A percentile compares a stretch with the other conserved stretches of the same genome.
Conservation (phyloP, 1,284 basidiomycete genomes). For the Ustilago shanxiensis region DNA sequence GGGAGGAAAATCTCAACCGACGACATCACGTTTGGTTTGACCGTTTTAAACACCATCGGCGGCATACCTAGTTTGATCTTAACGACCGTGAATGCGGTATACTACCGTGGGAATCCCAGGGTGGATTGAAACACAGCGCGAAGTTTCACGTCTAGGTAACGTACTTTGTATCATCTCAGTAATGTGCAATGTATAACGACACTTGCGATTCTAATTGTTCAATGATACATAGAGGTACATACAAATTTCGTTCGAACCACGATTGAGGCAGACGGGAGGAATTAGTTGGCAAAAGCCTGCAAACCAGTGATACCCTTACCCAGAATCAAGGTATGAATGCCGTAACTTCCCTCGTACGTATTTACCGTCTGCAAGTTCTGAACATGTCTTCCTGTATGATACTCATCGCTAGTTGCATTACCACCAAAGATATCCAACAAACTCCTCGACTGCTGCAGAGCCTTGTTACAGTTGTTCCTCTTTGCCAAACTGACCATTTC, state of each 20-base stretch:
- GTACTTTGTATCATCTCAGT: too few species aligned
- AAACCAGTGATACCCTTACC: constrained; percentile 91
- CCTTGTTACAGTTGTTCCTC: constrained; percentile 95
- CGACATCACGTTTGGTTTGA: constrained; percentile 35
- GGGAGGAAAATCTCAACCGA: constrained; percentile 17
- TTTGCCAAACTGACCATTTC: constrained; percentile 92
- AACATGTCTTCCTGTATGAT: constrained; percentile 53
- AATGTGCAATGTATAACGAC: not conserved
- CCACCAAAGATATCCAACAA: constrained; percentile 77
- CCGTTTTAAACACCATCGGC: constrained; percentile 40
- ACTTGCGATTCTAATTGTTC: not conserved
- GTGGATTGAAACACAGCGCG: constrained; percentile 13
- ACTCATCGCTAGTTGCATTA: constrained; percentile 71
- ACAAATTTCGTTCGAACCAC: too few species aligned
- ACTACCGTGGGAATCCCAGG: constrained; percentile 42
- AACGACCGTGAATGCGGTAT: constrained; percentile 27
- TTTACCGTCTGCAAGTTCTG: constrained; percentile 64
- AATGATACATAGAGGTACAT: not conserved
- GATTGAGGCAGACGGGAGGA: not conserved
- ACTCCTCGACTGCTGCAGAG: constrained; percentile 70
- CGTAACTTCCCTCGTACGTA: constrained; percentile 64
- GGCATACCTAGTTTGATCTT: constrained; percentile 36
- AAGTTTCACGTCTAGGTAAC: not conserved
- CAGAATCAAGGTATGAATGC: constrained; percentile 77
- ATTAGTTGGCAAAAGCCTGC: constrained; percentile 77